These are phyloP conservation scores for Aspergillus viridinutans DNA, from an alignment of 2,329 filamentous ascomycete genomes.

Conservation along the genomic window DNA sequence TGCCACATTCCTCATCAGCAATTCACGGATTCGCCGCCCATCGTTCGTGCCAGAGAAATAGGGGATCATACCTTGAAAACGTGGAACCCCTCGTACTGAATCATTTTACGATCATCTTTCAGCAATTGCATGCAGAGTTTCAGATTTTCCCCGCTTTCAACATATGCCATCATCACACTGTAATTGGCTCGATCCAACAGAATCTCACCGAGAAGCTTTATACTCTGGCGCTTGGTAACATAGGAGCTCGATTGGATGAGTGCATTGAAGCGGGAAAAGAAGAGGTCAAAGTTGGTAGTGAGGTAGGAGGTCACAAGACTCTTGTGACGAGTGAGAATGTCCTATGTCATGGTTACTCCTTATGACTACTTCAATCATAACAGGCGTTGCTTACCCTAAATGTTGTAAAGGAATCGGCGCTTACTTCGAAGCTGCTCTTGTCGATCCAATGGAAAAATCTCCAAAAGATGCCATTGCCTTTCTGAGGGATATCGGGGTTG, in stretches of 20 bases:
- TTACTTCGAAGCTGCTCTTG: slow-evolving; percentile 92
- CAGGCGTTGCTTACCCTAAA: slow-evolving; percentile 65
- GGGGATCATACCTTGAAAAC: slow-evolving; percentile 72
- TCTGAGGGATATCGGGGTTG: slow-evolving; percentile 69
- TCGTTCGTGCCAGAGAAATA: not conserved
- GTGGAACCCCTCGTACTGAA: slow-evolving; percentile 98
- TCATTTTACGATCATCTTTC: slow-evolving; percentile 95
- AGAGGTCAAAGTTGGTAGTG: slow-evolving; percentile 82
- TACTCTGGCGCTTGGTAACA: slow-evolving; percentile 95
- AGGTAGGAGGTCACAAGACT: slow-evolving; percentile 83
- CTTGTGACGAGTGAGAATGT: slow-evolving; percentile 92
- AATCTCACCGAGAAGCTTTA: slow-evolving; percentile 94
- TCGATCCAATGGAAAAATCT: slow-evolving; percentile 97
- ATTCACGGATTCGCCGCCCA: not conserved
- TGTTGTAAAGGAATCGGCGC: slow-evolving; percentile 94
- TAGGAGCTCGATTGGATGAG: slow-evolving; percentile 92
- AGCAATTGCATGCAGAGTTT: slow-evolving; percentile 98
- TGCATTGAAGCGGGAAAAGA: slow-evolving; percentile 84
- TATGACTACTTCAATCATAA: slow-evolving; percentile 2
- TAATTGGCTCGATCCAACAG: slow-evolving; percentile 94
- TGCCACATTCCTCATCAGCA: slow-evolving; percentile 18
- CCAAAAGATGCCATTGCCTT: slow-evolving; percentile 87
- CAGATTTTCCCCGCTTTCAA: slow-evolving; percentile 89
- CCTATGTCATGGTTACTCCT: slow-evolving; percentile 49
- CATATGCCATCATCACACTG: slow-evolving; percentile 95